A percentile compares a stretch with the other conserved stretches of the same genome.
Evolutionary conservation across 176 grass and related monocot species (phyloP).

Genomic region (Melocanna baccifera): DNA sequence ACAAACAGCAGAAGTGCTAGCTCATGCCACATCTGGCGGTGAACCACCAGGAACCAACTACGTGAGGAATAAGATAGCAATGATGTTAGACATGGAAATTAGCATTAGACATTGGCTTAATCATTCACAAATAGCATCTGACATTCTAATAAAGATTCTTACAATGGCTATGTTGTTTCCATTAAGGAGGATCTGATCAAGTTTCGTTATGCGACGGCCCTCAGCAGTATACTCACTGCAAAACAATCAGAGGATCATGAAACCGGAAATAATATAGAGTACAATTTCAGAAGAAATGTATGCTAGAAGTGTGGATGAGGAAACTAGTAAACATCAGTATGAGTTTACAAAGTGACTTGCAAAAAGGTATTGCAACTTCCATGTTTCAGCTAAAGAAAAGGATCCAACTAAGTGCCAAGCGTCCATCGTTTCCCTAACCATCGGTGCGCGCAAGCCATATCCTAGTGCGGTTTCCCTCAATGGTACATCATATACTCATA

Average conservation of each 20-base stretch:
- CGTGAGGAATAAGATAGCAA: neutral
- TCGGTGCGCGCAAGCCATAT: neutral
- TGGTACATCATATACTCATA: neutral
- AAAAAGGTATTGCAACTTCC: neutral
- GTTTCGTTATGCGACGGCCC: conserved; percentile 90
- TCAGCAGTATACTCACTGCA: conserved; percentile 90
- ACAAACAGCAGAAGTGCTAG: neutral
- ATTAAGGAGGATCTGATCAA: conserved; percentile 94
- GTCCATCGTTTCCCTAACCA: neutral
- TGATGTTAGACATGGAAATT: conserved; percentile 23
- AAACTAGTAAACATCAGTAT: neutral
- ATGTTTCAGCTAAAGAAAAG: neutral
- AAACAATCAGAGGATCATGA: neutral
- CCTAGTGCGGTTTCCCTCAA: neutral
- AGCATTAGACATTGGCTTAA: neutral
- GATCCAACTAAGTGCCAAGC: neutral
- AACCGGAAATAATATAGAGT: neutral
- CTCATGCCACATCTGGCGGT: conserved; percentile 75
- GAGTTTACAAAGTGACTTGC: neutral
- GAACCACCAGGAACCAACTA: conserved; percentile 97
- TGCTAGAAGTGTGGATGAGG: neutral
- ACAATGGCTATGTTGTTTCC: conserved; percentile 99
- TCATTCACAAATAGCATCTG: neutral
- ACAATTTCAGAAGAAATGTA: neutral
- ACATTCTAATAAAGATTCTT: conserved; percentile 31